phyloP scores from a whole-genome alignment of 2,329 filamentous ascomycete genomes.

The Gaeumannomyces tritici region DNA sequence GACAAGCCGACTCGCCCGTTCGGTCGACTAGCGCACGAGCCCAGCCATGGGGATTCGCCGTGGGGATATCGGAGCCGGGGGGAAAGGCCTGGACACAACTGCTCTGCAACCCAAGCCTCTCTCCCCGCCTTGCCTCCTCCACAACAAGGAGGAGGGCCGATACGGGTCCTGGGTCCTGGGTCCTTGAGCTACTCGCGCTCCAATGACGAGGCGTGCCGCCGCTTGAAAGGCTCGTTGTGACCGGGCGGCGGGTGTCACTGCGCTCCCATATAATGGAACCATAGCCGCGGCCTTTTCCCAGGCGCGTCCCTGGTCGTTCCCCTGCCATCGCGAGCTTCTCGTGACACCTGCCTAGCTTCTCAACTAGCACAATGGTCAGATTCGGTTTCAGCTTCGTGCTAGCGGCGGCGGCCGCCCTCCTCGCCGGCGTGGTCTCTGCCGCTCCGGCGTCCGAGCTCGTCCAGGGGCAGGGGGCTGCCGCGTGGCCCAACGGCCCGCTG shows the following conservation, averaged over 20 bases:
- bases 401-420: background rate
- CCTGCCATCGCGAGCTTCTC: background rate
- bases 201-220: background rate
- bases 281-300: too few relatives aligned
- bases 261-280: background rate
- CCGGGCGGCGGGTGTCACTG: too few relatives aligned
- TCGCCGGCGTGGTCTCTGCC: background rate
- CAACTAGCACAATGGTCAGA: background rate
- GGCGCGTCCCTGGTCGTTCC: background rate
- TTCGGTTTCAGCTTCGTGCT: background rate
- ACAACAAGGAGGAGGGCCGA: too few relatives aligned
- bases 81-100: background rate
- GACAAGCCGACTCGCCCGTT: background rate
- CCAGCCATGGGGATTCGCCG: too few relatives aligned
- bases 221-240: background rate
- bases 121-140: background rate
- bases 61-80: background rate
- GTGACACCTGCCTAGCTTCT: background rate
- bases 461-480: conserved; percentile 5
- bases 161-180: too few relatives aligned
- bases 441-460: background rate
- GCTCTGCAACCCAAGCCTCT: background rate
- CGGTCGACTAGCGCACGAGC: background rate
- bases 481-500: conserved; percentile 34
- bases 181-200: background rate